Conservation (phyloP, 2,329 filamentous ascomycete genomes). For the Lojkania enalia region DNA sequence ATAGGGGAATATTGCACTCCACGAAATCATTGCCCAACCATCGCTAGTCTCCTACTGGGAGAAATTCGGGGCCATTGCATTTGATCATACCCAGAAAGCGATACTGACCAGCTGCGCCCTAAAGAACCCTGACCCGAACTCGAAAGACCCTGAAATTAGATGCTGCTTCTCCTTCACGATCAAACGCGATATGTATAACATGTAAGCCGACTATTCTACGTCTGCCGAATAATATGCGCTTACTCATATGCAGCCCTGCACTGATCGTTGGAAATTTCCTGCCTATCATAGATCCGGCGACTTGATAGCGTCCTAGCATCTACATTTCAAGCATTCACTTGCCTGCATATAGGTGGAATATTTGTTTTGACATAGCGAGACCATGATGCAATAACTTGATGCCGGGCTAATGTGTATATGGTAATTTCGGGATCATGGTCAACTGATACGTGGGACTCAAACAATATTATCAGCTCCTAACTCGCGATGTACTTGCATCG, state of each 20-base stretch:
- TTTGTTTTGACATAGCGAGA: too few relatives aligned
- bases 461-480: too few relatives aligned
- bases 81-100: constrained; percentile 90
- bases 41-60: constrained; percentile 98
- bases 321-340: too few relatives aligned
- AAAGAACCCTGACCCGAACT: constrained; percentile 68
- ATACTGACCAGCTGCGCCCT: constrained; percentile 91
- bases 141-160: constrained; percentile 73
- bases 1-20: constrained; percentile 92
- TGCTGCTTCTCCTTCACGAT: constrained; percentile 99
- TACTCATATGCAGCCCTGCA: constrained; percentile 63
- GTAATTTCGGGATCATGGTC: too few relatives aligned
- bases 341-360: too few relatives aligned
- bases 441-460: too few relatives aligned
- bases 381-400: too few relatives aligned
- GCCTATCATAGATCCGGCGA: constrained; percentile 67
- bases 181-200: constrained; percentile 89
- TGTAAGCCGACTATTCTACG: constrained; percentile 64
- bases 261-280: constrained; percentile 97
- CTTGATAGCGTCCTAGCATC: too few relatives aligned
- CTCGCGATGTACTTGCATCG: too few relatives aligned
- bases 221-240: constrained; percentile 27
- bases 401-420: too few relatives aligned
- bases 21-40: constrained; percentile 94
- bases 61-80: constrained; percentile 97